A percentile compares a stretch with the other conserved stretches of the same genome.
These are phyloP conservation scores for Coniochaeta ligniaria DNA, from an alignment of 2,329 filamentous ascomycete genomes.

Conservation along the genomic window DNA sequence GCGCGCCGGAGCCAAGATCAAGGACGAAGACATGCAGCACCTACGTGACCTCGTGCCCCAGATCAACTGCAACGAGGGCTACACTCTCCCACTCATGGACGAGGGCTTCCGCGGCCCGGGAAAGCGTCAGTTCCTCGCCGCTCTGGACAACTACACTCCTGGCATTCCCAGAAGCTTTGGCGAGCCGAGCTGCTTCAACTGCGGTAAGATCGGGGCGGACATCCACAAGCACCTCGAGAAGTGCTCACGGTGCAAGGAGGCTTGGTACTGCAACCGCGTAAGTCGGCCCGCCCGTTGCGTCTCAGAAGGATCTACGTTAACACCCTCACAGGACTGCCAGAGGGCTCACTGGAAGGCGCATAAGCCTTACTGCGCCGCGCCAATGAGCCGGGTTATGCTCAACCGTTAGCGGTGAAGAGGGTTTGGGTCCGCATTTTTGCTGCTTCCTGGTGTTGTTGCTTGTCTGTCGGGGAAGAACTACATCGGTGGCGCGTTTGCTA, in stretches of 20 bases:
- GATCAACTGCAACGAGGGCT: conserved; percentile 4
- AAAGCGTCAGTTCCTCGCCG: conserved; percentile 13
- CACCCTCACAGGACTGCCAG: conserved; percentile 8
- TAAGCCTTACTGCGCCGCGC: too few species aligned
- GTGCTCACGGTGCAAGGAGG: conserved; percentile 9
- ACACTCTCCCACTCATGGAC: background rate
- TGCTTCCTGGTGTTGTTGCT: too few species aligned
- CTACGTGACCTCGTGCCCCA: conserved; percentile 8
- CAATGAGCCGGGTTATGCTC: too few species aligned
- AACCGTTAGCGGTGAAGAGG: too few species aligned
- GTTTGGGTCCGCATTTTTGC: too few species aligned
- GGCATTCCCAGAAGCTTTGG: conserved; percentile 10
- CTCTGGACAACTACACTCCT: conserved; percentile 13
- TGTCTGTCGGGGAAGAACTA: too few species aligned
- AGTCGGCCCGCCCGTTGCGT: background rate
- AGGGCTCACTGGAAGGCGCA: conserved; percentile 7
- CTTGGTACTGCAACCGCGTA: conserved; percentile 13
- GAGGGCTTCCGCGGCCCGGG: conserved; percentile 11
- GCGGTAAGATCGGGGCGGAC: conserved; percentile 12
- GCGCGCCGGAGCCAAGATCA: conserved; percentile 14
- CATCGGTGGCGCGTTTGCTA: too few species aligned
- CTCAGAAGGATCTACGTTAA: background rate
- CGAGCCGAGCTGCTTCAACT: conserved; percentile 15
- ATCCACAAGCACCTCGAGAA: conserved; percentile 3
- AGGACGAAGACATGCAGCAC: conserved; percentile 11